These are phyloP conservation scores for Phialophora verrucosa DNA, from an alignment of 2,329 filamentous ascomycete genomes.

Conservation along the genomic window DNA sequence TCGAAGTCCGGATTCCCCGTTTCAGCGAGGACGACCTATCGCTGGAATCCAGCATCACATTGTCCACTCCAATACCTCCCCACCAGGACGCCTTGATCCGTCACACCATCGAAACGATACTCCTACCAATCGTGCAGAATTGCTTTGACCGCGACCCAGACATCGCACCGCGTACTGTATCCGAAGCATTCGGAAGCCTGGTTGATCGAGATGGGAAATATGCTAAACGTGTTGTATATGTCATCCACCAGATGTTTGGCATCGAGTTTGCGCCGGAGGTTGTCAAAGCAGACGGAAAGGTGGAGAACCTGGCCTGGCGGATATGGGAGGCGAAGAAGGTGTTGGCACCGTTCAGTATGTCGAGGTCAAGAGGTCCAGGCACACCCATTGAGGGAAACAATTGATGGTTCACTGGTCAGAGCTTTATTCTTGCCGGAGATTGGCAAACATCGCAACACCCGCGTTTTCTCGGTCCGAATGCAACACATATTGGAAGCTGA, in stretches of 20 bases:
- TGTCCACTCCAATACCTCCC: constrained; percentile 24
- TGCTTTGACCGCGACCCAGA: constrained; percentile 92
- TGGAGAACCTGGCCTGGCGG: constrained; percentile 89
- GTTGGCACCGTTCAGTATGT: constrained; percentile 76
- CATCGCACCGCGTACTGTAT: constrained; percentile 78
- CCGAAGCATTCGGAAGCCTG: constrained; percentile 82
- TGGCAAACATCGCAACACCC: not conserved
- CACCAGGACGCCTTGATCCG: constrained; percentile 68
- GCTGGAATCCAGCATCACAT: constrained; percentile 32
- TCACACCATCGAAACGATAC: constrained; percentile 72
- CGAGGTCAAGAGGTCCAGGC: constrained; percentile 65
- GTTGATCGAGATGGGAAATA: constrained; percentile 90
- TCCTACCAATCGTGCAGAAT: constrained; percentile 84
- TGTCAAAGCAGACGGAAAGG: constrained; percentile 87
- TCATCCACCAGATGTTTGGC: constrained; percentile 93
- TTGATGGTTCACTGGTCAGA: not conserved
- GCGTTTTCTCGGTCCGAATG: not conserved
- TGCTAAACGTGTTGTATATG: constrained; percentile 87
- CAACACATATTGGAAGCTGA: not conserved
- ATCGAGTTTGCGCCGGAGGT: constrained; percentile 94
- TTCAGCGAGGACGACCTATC: constrained; percentile 76
- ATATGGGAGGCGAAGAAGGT: constrained; percentile 96
- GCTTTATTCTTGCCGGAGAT: too few relatives aligned
- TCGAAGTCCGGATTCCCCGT: constrained; percentile 82
- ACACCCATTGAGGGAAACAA: constrained; percentile 55